Percentiles rank a stretch among this genome's conserved stretches.
Conservation (phyloP, 2,329 filamentous ascomycete genomes). For the Fusarium euwallaceae region DNA sequence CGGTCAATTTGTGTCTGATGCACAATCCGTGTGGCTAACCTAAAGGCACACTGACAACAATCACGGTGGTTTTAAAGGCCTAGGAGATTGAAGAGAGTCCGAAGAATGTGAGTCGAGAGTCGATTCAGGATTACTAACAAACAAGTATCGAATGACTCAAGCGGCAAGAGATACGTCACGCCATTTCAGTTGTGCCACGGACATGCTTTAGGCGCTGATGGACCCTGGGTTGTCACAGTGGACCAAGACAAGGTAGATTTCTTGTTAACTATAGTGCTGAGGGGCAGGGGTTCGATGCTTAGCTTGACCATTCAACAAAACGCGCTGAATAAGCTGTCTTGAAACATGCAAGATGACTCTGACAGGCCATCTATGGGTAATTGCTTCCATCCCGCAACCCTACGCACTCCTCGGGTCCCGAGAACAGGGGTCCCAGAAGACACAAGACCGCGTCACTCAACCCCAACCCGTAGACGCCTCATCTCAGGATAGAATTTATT, state of each 20-base stretch:
- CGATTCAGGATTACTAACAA: neutral
- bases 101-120: neutral
- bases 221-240: constrained; percentile 1
- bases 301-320: neutral
- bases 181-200: neutral
- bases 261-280: neutral
- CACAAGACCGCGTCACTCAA: constrained; percentile 32
- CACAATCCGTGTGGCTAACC: too few species aligned
- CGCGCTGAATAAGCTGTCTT: neutral
- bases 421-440: constrained; percentile 14
- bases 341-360: constrained; percentile 40
- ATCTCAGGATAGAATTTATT: too few species aligned
- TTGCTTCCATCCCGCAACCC: too few species aligned
- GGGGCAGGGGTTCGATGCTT: neutral
- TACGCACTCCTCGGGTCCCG: too few species aligned
- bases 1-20: too few species aligned
- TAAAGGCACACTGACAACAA: too few species aligned
- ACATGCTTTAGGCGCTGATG: constrained; percentile 20
- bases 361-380: too few species aligned
- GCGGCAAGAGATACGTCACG: constrained; percentile 15
- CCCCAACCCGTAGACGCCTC: too few species aligned
- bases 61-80: constrained; percentile 18
- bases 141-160: constrained; percentile 26
- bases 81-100: neutral
- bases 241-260: constrained; percentile 14